Percentiles rank a stretch among this genome's conserved stretches.
Conservation (phyloP, 1,284 basidiomycete species). For the Puccinia polysora region DNA sequence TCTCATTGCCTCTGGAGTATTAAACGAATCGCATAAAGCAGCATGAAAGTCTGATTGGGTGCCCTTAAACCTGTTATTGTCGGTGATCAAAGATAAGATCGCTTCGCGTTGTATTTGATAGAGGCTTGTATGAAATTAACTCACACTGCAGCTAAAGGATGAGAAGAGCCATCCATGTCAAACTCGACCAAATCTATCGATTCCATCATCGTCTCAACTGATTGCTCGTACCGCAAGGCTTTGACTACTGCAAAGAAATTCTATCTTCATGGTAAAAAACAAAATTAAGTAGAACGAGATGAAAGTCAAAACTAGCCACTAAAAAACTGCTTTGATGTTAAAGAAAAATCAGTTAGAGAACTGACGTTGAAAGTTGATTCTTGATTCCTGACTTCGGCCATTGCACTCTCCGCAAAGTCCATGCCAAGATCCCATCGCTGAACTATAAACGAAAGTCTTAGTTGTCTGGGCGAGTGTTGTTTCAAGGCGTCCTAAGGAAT, state of each 20-base stretch:
- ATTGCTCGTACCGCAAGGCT: conserved; percentile 59
- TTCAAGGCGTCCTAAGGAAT: conserved; percentile 73
- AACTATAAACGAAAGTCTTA: conserved; percentile 88
- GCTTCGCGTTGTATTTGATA: not conserved
- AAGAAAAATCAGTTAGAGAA: conserved; percentile 31
- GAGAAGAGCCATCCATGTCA: not conserved
- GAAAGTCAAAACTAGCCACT: too few relatives aligned
- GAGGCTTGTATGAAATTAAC: not conserved
- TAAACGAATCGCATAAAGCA: conserved; percentile 96
- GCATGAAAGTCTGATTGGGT: conserved; percentile 74
- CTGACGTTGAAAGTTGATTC: conserved; percentile 82
- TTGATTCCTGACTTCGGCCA: conserved; percentile 78
- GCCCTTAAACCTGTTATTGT: conserved; percentile 65
- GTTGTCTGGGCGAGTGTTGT: conserved; percentile 77
- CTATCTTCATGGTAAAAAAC: conserved; percentile 55
- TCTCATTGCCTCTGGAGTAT: conserved; percentile 79
- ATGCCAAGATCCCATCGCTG: conserved; percentile 88
- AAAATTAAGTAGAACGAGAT: not conserved
- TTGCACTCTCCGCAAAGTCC: conserved; percentile 84
- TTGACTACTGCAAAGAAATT: conserved; percentile 90
- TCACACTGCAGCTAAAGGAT: not conserved
- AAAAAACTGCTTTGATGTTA: not conserved
- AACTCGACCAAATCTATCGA: not conserved
- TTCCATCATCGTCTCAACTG: not conserved
- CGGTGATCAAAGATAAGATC: conserved; percentile 17